Base-by-base conservation (phyloP, 1,139 yeast genomes). In the Yamadazyma diospyri region DNA sequence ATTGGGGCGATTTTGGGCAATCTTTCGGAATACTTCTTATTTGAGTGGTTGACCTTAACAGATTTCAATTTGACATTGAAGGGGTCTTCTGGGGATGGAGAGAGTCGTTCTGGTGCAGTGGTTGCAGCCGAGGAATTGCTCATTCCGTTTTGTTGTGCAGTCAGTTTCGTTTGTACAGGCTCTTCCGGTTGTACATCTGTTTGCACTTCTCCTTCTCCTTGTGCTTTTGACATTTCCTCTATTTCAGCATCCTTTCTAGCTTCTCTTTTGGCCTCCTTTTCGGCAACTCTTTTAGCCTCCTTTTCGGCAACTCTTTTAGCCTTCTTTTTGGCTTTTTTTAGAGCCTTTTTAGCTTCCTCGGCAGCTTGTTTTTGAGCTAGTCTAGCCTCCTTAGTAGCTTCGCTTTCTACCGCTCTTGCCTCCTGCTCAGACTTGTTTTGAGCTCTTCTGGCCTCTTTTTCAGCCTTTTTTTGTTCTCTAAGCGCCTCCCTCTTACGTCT, bases 1-100 rank as follows among this genome's bases (percentile, higher is more conserved):
- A 51, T 57, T 2, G 72, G 65, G 24, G 44, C 53, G 18, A 64
- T 52, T 33, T 53, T 61, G 1, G 70, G 65, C 23, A 66, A 48
- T 27, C 55, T 53, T 36, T 59, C 65, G 2, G 59, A 41, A 33
- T 53, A 57, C 33, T 53, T 55, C 29, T 55, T 55, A 32, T 56
- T 61, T 28, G 55, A 40, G 33, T 54, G 55, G 10, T 55, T 45
- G 13, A 51, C 51, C 32, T 51, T 59, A n/a, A 60, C 54, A 7
- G 65, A 46, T 38, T 62, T 53, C 18, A 64, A 52, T 29, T 53
- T 59, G 24, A 62, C 42, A 24, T 51, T 59, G 38, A 61, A 61
- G 14, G 64, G 63, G 25, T 46, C 53, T n/a, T 26, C 30, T 12
- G 22, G 11, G n/a, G 26, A 23, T 10, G 23, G 12, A 5, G 23